Evolutionary conservation across 257 asterid species (phyloP), one percentile per base, ranked within the genome.

Genomic region (Nicotiana tabacum): DNA sequence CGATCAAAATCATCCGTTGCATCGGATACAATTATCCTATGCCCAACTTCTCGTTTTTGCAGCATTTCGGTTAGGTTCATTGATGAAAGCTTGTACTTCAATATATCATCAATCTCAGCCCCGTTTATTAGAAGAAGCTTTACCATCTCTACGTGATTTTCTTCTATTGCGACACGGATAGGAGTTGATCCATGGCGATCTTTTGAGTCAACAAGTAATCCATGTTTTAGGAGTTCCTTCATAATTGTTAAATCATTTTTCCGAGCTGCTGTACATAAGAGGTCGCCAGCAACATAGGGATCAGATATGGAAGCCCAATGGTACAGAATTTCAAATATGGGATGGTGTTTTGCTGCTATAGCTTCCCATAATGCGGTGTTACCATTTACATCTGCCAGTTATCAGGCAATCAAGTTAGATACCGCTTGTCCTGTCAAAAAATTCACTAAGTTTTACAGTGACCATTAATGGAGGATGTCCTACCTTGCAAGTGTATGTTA

Each of bases 331-430:
- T 87, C 89, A 90, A 96, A 96, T 80, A 90, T 85, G 10, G 97
- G 90, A 68, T 94, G 95, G 67, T 92, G 90, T 57, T 90, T 94
- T 16, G 89, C 87, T 37, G 91, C 78, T 83, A 96, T 82, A 7
- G 97, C 97, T 12, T 94, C 92, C 99, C 98, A 96, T 69, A 96
- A 13, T 0, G 98, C 97, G 4, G 95, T 96, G 90, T 93, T 89
- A 9, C 97, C 99, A 7, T 93, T 91, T 15, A 78, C 39, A 89
- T 96, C 98, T 95, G 86, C 70, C 37, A 43, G 21, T 43, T 43
- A 72, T 72, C 12, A n/a, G 3, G 46, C 13, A 72, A 72, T 72
- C 79, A 72, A 72, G 78, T 72, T 10, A 72, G n/a, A 46, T 6
- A 24, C 79, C 78, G 13, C 2, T 72, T 46, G 11, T n/a, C 39